Percentiles rank a stretch among this genome's conserved stretches.
phyloP scores from a whole-genome alignment of 495 filamentous ascomycete species.

The Aspergillus saccharolyticus region DNA sequence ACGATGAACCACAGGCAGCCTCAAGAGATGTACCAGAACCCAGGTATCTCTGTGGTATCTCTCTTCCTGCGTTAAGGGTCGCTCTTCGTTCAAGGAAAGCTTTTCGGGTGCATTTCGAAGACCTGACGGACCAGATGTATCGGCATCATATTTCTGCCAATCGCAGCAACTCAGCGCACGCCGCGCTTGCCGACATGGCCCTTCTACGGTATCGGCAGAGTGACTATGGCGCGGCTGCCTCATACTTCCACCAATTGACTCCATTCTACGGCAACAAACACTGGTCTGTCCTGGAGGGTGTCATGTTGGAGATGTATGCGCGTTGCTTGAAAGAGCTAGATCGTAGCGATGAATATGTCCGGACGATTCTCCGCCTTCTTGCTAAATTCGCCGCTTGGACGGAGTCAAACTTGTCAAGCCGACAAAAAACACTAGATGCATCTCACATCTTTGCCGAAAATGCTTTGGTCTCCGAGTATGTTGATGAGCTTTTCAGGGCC shows the following conservation, averaged over 20 bases:
- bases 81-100: slow-evolving; percentile 30
- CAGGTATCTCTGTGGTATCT: slow-evolving; percentile 36
- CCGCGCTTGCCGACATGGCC: slow-evolving; percentile 79
- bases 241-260: slow-evolving; percentile 74
- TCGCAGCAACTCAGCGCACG: slow-evolving; percentile 67
- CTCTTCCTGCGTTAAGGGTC: slow-evolving; percentile 25
- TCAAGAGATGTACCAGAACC: slow-evolving; percentile 31
- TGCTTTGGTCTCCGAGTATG: slow-evolving; percentile 54
- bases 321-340: slow-evolving; percentile 74
- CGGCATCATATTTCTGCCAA: slow-evolving; percentile 72
- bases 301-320: slow-evolving; percentile 80
- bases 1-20: slow-evolving; percentile 21
- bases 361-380: slow-evolving; percentile 66
- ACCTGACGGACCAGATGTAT: slow-evolving; percentile 63
- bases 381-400: slow-evolving; percentile 57
- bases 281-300: slow-evolving; percentile 75
- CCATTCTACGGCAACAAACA: slow-evolving; percentile 75
- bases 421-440: slow-evolving; percentile 31
- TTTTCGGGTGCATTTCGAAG: slow-evolving; percentile 62
- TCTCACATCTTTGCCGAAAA: slow-evolving; percentile 44
- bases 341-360: slow-evolving; percentile 73
- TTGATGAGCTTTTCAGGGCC: slow-evolving; percentile 60
- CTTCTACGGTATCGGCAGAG: slow-evolving; percentile 66
- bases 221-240: slow-evolving; percentile 69
- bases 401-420: slow-evolving; percentile 29